Evolutionary conservation across 331 rosid genomes (phyloP).

Genomic region (Erythrophleum ivorense): DNA sequence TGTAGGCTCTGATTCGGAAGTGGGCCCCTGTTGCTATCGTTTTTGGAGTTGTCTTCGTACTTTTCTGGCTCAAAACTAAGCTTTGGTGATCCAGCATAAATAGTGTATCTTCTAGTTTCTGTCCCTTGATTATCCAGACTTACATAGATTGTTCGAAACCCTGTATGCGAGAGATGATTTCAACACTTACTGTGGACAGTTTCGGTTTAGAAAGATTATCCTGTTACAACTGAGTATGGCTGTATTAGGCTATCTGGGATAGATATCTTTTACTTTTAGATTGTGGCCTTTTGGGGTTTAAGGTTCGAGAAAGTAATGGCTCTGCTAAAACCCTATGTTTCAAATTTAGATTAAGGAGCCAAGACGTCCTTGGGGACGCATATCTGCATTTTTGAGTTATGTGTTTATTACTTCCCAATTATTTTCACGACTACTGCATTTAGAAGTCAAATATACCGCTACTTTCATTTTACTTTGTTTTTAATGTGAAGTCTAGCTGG

Average conservation of each 20-base stretch:
- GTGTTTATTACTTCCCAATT: slow-evolving; percentile 29
- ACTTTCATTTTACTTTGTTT: slow-evolving; percentile 5
- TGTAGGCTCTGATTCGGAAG: slow-evolving; percentile 91
- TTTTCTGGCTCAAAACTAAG: slow-evolving; percentile 91
- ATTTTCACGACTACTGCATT: slow-evolving; percentile 31
- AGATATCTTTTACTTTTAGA: slow-evolving; percentile 20
- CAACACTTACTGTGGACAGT: slow-evolving; percentile 31
- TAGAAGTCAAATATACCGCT: slow-evolving; percentile 23
- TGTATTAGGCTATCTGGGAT: slow-evolving; percentile 10
- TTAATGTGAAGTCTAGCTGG: not conserved
- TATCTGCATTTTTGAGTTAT: slow-evolving; percentile 42
- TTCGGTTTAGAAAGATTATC: slow-evolving; percentile 33
- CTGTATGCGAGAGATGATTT: slow-evolving; percentile 20
- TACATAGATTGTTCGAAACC: slow-evolving; percentile 21
- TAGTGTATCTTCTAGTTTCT: slow-evolving; percentile 11
- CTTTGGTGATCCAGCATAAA: slow-evolving; percentile 62
- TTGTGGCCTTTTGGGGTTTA: too few species aligned
- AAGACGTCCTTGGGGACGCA: slow-evolving; percentile 39
- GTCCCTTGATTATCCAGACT: slow-evolving; percentile 31
- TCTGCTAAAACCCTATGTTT: too few species aligned
- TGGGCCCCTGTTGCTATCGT: slow-evolving; percentile 98
- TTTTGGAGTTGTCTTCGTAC: slow-evolving; percentile 89
- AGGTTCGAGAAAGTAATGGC: too few species aligned
- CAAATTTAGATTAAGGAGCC: slow-evolving; percentile 33
- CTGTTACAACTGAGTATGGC: slow-evolving; percentile 39